Conservation (phyloP, 2,329 filamentous ascomycete species). For the Emydomyces testavorans region DNA sequence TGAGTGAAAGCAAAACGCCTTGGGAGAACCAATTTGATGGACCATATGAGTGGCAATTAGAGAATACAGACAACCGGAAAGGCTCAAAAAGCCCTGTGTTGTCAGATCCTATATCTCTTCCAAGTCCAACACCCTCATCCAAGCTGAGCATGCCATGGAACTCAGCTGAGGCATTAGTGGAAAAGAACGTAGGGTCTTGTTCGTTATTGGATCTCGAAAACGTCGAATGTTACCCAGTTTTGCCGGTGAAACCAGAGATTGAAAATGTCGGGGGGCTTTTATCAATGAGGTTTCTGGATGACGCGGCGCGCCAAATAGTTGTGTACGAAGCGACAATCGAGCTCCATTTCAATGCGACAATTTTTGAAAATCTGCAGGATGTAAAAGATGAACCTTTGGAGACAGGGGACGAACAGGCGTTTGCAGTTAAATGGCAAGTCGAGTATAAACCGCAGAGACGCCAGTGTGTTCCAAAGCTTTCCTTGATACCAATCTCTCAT, state of each 20-base stretch:
- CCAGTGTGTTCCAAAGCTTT: background rate
- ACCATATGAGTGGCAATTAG: background rate
- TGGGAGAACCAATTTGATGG: background rate
- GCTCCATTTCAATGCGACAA: background rate
- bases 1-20: background rate
- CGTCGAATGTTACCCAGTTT: background rate
- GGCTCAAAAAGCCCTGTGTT: background rate
- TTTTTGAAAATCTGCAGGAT: background rate
- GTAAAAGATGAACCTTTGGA: background rate
- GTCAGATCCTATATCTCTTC: slow-evolving; percentile 10
- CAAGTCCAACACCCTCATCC: slow-evolving; percentile 19
- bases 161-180: slow-evolving; percentile 12
- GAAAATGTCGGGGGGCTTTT: slow-evolving; percentile 1
- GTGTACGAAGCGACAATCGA: slow-evolving; percentile 6
- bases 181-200: background rate
- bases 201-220: slow-evolving; percentile 4
- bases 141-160: slow-evolving; percentile 18
- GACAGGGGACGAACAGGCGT: background rate
- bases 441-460: slow-evolving; percentile 2
- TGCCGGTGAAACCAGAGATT: slow-evolving; percentile 1
- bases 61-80: background rate
- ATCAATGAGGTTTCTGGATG: background rate
- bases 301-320: background rate
- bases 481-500: background rate
- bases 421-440: slow-evolving; percentile 7